These are phyloP conservation scores for Zygosaccharomyces pseudobailii DNA, from an alignment of 1,139 yeast species.

Conservation along the genomic window DNA sequence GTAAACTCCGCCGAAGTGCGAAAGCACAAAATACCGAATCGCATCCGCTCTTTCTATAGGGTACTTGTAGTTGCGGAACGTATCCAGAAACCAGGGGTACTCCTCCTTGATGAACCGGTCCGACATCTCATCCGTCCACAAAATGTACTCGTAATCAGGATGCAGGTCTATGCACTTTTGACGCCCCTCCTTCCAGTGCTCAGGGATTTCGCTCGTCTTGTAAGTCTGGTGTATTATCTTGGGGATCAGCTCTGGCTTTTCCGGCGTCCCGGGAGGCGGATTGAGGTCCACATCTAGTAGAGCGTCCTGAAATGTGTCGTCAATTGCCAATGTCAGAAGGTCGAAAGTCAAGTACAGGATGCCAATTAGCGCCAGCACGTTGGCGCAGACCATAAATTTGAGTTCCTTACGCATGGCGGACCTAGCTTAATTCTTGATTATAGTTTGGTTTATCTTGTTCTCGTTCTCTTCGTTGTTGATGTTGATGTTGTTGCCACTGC, in stretches of 20 bases:
- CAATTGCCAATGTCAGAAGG: slow-evolving; percentile 68
- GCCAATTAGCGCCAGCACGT: slow-evolving; percentile 49
- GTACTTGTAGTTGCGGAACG: slow-evolving; percentile 72
- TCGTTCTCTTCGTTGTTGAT: not conserved
- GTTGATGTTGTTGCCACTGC: not conserved
- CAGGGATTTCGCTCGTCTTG: slow-evolving; percentile 73
- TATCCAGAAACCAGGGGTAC: slow-evolving; percentile 79
- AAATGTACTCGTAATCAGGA: slow-evolving; percentile 79
- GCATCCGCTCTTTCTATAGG: slow-evolving; percentile 91
- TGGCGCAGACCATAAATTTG: slow-evolving; percentile 54
- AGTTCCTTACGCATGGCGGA: slow-evolving; percentile 48
- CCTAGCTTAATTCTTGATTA: not conserved
- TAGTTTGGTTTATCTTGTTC: not conserved
- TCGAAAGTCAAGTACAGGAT: slow-evolving; percentile 65
- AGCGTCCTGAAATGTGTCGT: slow-evolving; percentile 64
- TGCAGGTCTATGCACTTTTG: slow-evolving; percentile 69
- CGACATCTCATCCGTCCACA: slow-evolving; percentile 89
- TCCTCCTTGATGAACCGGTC: slow-evolving; percentile 70
- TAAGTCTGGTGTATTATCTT: slow-evolving; percentile 92
- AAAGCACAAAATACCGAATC: slow-evolving; percentile 79
- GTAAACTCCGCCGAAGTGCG: slow-evolving; percentile 84
- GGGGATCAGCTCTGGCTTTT: slow-evolving; percentile 60
- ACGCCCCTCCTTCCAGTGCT: slow-evolving; percentile 75
- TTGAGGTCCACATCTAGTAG: slow-evolving; percentile 53
- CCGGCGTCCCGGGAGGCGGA: slow-evolving; percentile 40